Evolutionary conservation across 1,284 basidiomycete species (phyloP), one percentile per base, ranked within the genome.

Genomic region (Microbotryum scabiosae): DNA sequence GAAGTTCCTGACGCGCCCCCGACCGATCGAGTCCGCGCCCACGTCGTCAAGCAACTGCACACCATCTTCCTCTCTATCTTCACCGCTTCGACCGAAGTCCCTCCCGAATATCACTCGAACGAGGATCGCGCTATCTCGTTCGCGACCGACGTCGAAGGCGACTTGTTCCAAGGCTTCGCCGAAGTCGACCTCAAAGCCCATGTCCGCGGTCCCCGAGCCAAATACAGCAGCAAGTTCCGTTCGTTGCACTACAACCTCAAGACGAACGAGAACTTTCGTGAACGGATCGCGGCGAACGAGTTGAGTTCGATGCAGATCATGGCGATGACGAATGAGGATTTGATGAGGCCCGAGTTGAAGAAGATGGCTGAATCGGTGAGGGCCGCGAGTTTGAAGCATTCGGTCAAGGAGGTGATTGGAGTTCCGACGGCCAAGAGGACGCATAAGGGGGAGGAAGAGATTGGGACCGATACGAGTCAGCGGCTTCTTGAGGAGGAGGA

Each of bases 361-460:
- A 81, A 85, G 70, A 83, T 84, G 59, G 90, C 89, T 72, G 85
- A 83, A 72, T 81, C 82, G 61, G 85, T 86, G 26, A 85, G 88
- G 73, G 80, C 87, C 71, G 86, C 87, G 75, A 82, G 86, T 5
- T 76, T 91, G 67, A 84, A 84, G 71, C 84, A 90, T 73, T 88
- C 87, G 10, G 90, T 91, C 68, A 77, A 90, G 63, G 81, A 85
- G 72, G 86, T 84, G 72, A 56, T 81, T 14, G 78, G 79, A 5
- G 80, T 82, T 28, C 88, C 88, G 61, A 84, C 85, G 69, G 85
- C 87, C 44, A 90, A 90, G 75, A 85, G 89, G 64, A 91, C 88
- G 23, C 89, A 90, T 78, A 91, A 91, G 75, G 89, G 89, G 61
- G 76, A 90, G 64, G 84, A 90, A 77, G 84, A 88, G 69, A 88